Evolutionary conservation across 257 asterid genomes (phyloP), one percentile per base, ranked within the genome.

Genomic region (Fraxinus excelsior): DNA sequence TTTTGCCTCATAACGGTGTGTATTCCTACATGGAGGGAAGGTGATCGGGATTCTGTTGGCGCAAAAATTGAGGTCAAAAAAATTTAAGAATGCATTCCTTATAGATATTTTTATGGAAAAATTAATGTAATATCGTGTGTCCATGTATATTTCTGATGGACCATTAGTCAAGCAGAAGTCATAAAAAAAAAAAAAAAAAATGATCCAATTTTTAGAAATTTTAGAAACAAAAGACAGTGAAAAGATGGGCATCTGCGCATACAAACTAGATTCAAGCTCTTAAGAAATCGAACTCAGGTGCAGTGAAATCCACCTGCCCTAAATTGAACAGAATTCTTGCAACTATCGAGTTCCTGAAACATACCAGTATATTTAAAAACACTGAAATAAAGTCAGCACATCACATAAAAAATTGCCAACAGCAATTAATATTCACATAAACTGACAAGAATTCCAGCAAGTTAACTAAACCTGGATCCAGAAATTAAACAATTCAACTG

Each of bases 381-480:
- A 8, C 14, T 53, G 65, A 21, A 58, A 58, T 58, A 67, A 34
- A 66, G 67, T 5, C 75, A 73, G 70, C 73, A 7, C 74, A 51
- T 49, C 46, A 40, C 77, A 60, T 35, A 40, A 64, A 23, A 25
- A 62, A 16, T 79, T 66, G 65, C 71, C 65, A n/a, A n/a, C 58
- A 69, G 78, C 13, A 40, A 40, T 40, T 58, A n/a, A 76, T 71
- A 8, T 31, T 11, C 3, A 44, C 68, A 23, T 31, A 76, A 56
- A 38, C 10, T 1, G 64, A 66, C 76, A 53, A 62, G 51, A 32
- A 76, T 12, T 67, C 46, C 76, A 66, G 78, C 76, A 23, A 65
- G 49, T 49, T 23, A 71, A 12, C 23, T 19, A 31, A 75, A 68
- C 53, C n/a, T 29, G 72, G 66, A 71, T 66, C n/a, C 49, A 40